These are phyloP conservation scores for Oehlia diaphana DNA, from an alignment of 192 early-diverging fungal species.

Conservation along the genomic window DNA sequence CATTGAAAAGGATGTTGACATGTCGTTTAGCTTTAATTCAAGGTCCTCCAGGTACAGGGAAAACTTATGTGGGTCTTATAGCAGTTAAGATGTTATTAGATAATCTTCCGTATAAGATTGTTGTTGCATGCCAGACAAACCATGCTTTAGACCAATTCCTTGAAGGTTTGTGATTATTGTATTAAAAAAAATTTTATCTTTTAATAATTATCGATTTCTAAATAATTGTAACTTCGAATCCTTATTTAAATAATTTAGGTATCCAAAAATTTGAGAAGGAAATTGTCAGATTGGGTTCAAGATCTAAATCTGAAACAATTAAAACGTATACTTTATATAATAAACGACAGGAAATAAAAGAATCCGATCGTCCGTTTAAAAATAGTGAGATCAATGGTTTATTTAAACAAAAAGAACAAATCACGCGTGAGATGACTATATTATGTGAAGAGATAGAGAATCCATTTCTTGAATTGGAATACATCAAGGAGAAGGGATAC, in stretches of 20 bases:
- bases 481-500: conserved; percentile 31
- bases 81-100: conserved; percentile 47
- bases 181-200: background rate
- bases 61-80: conserved; percentile 55
- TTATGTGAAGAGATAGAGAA: conserved; percentile 43
- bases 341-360: conserved; percentile 33
- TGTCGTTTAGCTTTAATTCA: conserved; percentile 50
- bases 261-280: conserved; percentile 44
- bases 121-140: conserved; percentile 60
- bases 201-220: background rate
- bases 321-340: conserved; percentile 40
- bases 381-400: conserved; percentile 19
- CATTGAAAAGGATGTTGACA: conserved; percentile 47
- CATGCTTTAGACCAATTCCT: conserved; percentile 52
- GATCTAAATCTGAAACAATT: conserved; percentile 47
- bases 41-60: conserved; percentile 63
- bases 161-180: conserved; percentile 25
- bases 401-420: conserved; percentile 34
- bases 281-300: conserved; percentile 51
- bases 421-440: conserved; percentile 35
- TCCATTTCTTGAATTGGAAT: conserved; percentile 44
- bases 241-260: conserved; percentile 17
- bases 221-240: background rate
- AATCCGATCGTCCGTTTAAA: background rate
- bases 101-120: conserved; percentile 44